Conservation (phyloP, 139 green algal species). For the Eudorina sp. region DNA sequence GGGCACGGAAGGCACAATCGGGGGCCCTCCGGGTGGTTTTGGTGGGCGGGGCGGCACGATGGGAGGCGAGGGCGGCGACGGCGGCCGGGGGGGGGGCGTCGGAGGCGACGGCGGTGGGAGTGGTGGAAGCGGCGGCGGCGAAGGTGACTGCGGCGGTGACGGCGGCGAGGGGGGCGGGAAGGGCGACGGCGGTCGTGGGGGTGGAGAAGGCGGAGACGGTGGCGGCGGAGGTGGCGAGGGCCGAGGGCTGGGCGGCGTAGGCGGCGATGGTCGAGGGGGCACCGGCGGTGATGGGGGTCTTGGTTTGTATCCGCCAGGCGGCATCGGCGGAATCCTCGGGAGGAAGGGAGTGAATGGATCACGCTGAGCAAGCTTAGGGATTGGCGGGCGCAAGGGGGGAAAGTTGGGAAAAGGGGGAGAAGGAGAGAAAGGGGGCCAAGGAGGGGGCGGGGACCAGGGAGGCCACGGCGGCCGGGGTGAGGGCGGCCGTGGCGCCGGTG, state of each 20-base stretch:
- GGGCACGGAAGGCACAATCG: neutral
- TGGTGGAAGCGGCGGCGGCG: no score
- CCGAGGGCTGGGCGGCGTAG: neutral
- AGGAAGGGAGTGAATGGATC: no score
- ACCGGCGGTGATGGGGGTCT: no score
- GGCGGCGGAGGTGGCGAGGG: neutral
- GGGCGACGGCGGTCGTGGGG: neutral
- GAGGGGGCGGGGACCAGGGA: neutral
- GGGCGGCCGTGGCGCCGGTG: no score
- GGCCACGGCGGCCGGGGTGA: neutral
- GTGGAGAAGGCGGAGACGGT: neutral
- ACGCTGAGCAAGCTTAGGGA: no score
- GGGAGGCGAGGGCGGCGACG: neutral
- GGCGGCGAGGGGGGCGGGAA: neutral
- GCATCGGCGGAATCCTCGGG: neutral
- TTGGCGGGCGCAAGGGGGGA: no score
- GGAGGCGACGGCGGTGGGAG: neutral
- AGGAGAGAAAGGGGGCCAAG: neutral
- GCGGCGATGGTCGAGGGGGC: neutral
- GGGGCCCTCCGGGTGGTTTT: neutral
- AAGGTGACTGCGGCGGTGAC: neutral
- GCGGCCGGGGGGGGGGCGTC: neutral
- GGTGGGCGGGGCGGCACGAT: neutral
- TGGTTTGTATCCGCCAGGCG: no score
- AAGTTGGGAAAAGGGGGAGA: no score